Evolutionary conservation across 441 rosid genomes (phyloP), one percentile per base, ranked within the genome.

Genomic region (Adansonia madagascariensis): DNA sequence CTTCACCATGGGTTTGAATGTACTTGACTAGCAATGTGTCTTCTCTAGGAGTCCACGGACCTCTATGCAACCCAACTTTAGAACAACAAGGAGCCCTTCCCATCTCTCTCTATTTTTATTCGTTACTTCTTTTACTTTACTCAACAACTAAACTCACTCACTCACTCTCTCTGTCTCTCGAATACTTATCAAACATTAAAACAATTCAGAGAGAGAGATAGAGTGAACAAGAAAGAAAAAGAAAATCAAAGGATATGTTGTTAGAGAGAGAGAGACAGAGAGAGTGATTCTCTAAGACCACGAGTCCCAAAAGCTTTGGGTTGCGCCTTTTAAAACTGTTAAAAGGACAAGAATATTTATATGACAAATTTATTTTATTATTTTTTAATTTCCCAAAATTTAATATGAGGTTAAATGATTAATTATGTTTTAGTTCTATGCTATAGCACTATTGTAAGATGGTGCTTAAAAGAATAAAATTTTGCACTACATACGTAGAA

Each of bases 71-170:
- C 11, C 92, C 94, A 2, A 91, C 88, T 79, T 91, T 89, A 11
- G 92, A 80, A 69, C 94, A 89, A 74, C 94, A 89, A 4, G 92
- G 94, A 72, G 94, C 88, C 62, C 94, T 87, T 66, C 92, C 94
- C 94, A 91, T 91, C 66, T 76, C 77, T 44, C 24, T 22, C 10
- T 67, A 8, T 41, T 15, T 24, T 18, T 46, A 15, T 0, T 0
- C 44, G 2, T 6, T 7, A 14, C 39, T 24, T 20, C 31, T 61
- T 11, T 57, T 73, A 55, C 24, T 4, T 3, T 20, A 14, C 18
- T 41, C 55, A 22, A 3, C 67, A 47, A 7, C 1, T 41, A 62
- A 63, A 39, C 68, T 31, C 74, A 50, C 44, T 31, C 74, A 50
- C 44, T 27, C 61, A 31, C 67, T 60, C n/a, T 22, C 2, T 69